Evolutionary conservation across 2,329 filamentous ascomycete species (phyloP), one percentile per base, ranked within the genome.

Genomic region (Epichloe scottii): DNA sequence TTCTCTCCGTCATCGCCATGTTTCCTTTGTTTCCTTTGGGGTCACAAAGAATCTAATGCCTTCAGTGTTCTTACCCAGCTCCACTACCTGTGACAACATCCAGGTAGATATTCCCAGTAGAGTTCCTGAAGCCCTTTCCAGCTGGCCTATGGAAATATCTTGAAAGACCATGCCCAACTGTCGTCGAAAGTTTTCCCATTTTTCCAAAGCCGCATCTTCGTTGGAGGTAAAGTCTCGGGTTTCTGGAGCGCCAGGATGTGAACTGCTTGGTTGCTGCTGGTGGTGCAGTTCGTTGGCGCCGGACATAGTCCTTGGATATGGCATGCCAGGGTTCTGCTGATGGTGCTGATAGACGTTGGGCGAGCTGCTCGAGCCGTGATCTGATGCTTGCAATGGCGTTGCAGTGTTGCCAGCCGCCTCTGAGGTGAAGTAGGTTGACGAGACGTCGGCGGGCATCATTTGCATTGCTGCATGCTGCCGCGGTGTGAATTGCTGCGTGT

Each of bases 401-500:
- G 84, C 71, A 58, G 76, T 75, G 53, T 82, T 73, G 56, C 77
- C 59, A 37, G 60, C 60, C 46, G 61, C 50, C 49, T 67, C 65
- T 17, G 67, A 61, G 50, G 56, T 59, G 68, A 89, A 90, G 73
- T 93, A 95, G 63, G 85, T 84, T 71, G 84, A 76, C 63, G 84
- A 59, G 46, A 68, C 65, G 48, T 68, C 66, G 6, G 63, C 63
- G 39, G 64, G 57, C 66, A 80, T 74, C 70, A 89, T 86, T 66
- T 89, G 85, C 70, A 93, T 79, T 54, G 78, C 80, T 75, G 85
- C 81, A 70, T 84, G 79, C 64, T 89, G 86, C 72, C 85, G 83
- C 59, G 82, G 73, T 62, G 83, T 77, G 71, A 89, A 94, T 63
- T 84, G 84, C 65, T 83, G 80, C 63, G 81, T 72, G 68, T 91